Percentiles rank a stretch among this genome's conserved stretches.
Evolutionary conservation across 2,329 filamentous ascomycete species (phyloP).

Genomic region (Talaromyces sp.): DNA sequence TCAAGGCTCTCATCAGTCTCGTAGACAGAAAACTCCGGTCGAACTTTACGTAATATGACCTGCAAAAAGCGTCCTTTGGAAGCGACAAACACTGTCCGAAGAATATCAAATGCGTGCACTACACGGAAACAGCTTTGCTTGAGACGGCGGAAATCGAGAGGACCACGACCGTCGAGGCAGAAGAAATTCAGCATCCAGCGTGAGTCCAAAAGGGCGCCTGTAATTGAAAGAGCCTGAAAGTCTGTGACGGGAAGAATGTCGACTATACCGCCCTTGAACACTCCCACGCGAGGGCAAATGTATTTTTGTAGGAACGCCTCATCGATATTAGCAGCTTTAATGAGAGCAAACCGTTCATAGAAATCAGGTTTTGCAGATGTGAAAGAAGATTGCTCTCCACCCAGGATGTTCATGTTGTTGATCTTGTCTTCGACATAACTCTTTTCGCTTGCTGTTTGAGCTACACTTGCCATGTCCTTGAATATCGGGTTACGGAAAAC

Average conservation of each 20-base stretch:
- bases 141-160: slow-evolving; percentile 49
- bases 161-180: slow-evolving; percentile 52
- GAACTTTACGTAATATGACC: slow-evolving; percentile 57
- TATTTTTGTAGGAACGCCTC: slow-evolving; percentile 44
- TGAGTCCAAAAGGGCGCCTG: slow-evolving; percentile 36
- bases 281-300: slow-evolving; percentile 52
- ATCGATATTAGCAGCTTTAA: slow-evolving; percentile 19
- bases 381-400: slow-evolving; percentile 16
- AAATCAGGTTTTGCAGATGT: slow-evolving; percentile 15
- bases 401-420: slow-evolving; percentile 22
- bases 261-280: slow-evolving; percentile 50
- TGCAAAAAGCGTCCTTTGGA: slow-evolving; percentile 51
- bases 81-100: slow-evolving; percentile 63
- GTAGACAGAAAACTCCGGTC: slow-evolving; percentile 51
- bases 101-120: slow-evolving; percentile 60
- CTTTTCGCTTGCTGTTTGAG: slow-evolving; percentile 25
- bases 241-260: slow-evolving; percentile 59
- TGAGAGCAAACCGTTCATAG: slow-evolving; percentile 18
- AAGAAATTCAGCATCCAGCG: slow-evolving; percentile 51
- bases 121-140: slow-evolving; percentile 48
- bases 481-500: slow-evolving; percentile 44
- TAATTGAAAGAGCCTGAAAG: slow-evolving; percentile 37
- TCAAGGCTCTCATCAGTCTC: slow-evolving; percentile 51
- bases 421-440: slow-evolving; percentile 21
- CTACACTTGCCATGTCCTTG: slow-evolving; percentile 36